Evolutionary conservation across 352 stramenopile genomes (phyloP), one percentile per base, ranked within the genome.

Genomic region (Pythium apleroticum): DNA sequence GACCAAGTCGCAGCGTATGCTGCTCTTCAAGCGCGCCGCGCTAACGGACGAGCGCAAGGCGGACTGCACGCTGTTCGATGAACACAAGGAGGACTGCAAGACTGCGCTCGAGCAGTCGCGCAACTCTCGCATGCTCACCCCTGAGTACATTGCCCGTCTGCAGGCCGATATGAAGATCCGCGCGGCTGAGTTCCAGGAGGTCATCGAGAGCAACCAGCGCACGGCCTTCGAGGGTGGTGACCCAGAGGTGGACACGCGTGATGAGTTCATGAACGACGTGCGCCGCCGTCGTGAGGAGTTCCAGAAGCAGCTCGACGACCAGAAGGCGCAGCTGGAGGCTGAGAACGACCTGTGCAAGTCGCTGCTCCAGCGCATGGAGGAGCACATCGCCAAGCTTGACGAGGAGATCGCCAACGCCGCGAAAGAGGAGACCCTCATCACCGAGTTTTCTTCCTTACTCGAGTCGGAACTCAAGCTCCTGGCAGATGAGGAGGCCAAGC

Each of bases 241-340:
- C 67, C 31, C 55, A 1, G 84, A 91, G 57, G 71, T 93, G 19
- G 85, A 95, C 57, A 81, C 93, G 60, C 83, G 87, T 52, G 87
- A 95, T 58, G 83, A 91, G 70, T 95, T 94, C 63, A 95, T 95
- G 87, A 95, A 95, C 69, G 84, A 93, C 12, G 85, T 94, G 9
- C 87, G 87, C 37, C 73, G 75, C 49, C 87, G 85, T 57, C 87
- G 87, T 53, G 74, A 69, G 5, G 78, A 89, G 58, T 95, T 94
- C 78, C 87, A 95, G 74, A 90, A 91, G 71, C 83, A 93, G 55
- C 72, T 95, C 37, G 81, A 93, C 54, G 79, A 89, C 67, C 81
- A 93, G 58, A 74, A 88, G 31, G 66, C 65, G 27, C 81, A 93
- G 69, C 82, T 95, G 37, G 83, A 92, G 63, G 73, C 74, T 1